Conservation (phyloP, 2,329 filamentous ascomycete genomes). For the Furcasterigmium furcatum region DNA sequence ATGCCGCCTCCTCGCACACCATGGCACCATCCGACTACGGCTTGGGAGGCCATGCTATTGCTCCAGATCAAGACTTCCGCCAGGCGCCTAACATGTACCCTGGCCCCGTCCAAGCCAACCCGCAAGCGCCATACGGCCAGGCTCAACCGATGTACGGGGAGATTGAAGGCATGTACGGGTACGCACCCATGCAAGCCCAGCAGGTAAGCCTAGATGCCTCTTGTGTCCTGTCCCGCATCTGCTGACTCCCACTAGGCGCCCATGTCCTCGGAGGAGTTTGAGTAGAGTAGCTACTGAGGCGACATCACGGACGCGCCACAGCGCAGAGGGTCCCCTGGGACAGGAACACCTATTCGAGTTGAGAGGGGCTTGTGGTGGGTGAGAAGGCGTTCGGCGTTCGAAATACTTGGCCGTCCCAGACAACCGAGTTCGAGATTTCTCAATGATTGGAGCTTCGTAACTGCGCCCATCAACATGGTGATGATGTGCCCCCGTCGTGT, state of each 20-base stretch:
- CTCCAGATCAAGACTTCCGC: constrained; percentile 74
- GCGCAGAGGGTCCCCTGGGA: no score
- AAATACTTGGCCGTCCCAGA: not conserved
- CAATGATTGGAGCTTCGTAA: no score
- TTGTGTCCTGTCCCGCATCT: not conserved
- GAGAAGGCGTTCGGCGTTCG: not conserved
- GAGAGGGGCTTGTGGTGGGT: no score
- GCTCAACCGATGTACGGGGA: constrained; percentile 79
- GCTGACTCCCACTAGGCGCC: constrained; percentile 28
- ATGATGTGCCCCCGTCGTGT: no score
- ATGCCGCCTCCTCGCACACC: constrained; percentile 44
- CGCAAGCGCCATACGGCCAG: constrained; percentile 71
- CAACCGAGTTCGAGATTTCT: no score
- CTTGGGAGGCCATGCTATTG: constrained; percentile 60
- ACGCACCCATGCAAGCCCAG: constrained; percentile 76
- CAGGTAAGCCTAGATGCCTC: constrained; percentile 55
- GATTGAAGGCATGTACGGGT: constrained; percentile 82
- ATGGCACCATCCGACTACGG: constrained; percentile 61
- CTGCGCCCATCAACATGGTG: no score
- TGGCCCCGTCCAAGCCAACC: constrained; percentile 71
- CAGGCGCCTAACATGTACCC: constrained; percentile 78
- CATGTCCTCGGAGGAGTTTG: constrained; percentile 44
- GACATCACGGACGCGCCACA: no score
- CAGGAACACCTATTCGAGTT: no score
- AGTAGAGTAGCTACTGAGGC: no score